These are phyloP conservation scores for Exophiala bonariae DNA, from an alignment of 2,329 filamentous ascomycete genomes.

Conservation along the genomic window DNA sequence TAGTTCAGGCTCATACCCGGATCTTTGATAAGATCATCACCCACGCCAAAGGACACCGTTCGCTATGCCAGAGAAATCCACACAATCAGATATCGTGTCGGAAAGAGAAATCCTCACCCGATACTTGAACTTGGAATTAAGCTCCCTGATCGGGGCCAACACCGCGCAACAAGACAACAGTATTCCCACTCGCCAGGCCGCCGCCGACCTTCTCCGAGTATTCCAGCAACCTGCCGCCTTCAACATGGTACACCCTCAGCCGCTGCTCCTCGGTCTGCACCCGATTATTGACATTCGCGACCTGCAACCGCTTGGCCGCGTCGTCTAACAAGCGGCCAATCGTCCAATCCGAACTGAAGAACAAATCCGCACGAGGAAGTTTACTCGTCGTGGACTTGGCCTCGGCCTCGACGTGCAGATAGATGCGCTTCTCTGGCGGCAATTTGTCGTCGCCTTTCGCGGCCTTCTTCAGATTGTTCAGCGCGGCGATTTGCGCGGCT, in stretches of 20 bases:
- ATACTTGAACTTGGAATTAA: neutral
- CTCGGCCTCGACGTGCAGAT: slow-evolving; percentile 85
- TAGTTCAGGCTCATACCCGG: too few relatives aligned
- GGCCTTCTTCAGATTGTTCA: slow-evolving; percentile 77
- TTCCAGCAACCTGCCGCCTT: slow-evolving; percentile 80
- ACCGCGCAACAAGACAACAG: slow-evolving; percentile 81
- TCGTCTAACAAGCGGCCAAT: slow-evolving; percentile 65
- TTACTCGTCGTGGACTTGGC: slow-evolving; percentile 76
- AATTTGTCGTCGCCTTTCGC: slow-evolving; percentile 90
- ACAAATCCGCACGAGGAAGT: slow-evolving; percentile 78
- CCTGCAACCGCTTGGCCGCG: slow-evolving; percentile 41
- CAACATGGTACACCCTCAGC: slow-evolving; percentile 87
- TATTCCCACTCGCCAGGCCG: slow-evolving; percentile 77
- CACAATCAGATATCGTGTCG: too few relatives aligned
- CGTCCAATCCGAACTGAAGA: slow-evolving; percentile 83
- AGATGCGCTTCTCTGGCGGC: slow-evolving; percentile 79
- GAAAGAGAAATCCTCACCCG: neutral
- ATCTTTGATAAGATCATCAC: too few relatives aligned
- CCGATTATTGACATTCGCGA: slow-evolving; percentile 49
- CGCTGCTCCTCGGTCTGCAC: slow-evolving; percentile 61
- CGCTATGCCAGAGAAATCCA: too few relatives aligned
- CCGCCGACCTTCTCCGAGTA: slow-evolving; percentile 83
- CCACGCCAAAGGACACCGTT: too few relatives aligned
- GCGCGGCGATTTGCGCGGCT: slow-evolving; percentile 65
- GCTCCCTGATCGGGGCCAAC: slow-evolving; percentile 65